Percentiles rank a stretch among this genome's conserved stretches.
Conservation (phyloP, 305 asterid species). For the Solanum hybrid region DNA sequence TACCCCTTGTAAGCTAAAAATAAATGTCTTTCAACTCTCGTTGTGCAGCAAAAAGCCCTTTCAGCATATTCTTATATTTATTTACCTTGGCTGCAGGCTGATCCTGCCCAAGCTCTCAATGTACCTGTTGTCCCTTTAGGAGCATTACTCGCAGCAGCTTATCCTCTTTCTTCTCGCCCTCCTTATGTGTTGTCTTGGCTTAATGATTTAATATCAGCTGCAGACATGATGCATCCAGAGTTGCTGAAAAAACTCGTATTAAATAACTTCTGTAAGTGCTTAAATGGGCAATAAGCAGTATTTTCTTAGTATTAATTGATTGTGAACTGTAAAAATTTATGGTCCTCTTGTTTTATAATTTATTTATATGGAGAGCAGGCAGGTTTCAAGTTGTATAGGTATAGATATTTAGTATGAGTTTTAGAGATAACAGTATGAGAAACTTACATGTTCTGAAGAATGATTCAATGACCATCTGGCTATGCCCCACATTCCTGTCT, state of each 20-base stretch:
- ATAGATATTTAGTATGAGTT: neutral
- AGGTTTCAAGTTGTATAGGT: neutral
- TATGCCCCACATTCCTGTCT: neutral
- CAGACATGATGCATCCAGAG: slow-evolving; percentile 96
- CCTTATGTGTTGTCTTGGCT: slow-evolving; percentile 83
- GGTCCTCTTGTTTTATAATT: neutral
- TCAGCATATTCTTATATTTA: neutral
- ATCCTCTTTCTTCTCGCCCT: slow-evolving; percentile 83
- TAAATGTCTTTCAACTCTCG: neutral
- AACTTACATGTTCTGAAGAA: neutral
- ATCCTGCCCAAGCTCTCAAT: slow-evolving; percentile 87
- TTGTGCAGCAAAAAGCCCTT: neutral
- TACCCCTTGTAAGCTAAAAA: slow-evolving; percentile 67
- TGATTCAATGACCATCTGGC: neutral
- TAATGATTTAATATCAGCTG: slow-evolving; percentile 75
- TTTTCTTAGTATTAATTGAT: neutral
- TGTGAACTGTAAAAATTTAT: neutral
- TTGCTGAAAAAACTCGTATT: slow-evolving; percentile 73
- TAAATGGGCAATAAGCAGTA: neutral
- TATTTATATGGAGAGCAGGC: neutral
- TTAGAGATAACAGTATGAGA: neutral
- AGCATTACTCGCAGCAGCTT: slow-evolving; percentile 75
- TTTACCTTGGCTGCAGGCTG: slow-evolving; percentile 54
- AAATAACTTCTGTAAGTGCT: slow-evolving; percentile 75
- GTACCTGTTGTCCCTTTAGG: slow-evolving; percentile 93